These are phyloP conservation scores for Pinus taeda DNA, from an alignment of 75 land plant species.

Conservation along the genomic window DNA sequence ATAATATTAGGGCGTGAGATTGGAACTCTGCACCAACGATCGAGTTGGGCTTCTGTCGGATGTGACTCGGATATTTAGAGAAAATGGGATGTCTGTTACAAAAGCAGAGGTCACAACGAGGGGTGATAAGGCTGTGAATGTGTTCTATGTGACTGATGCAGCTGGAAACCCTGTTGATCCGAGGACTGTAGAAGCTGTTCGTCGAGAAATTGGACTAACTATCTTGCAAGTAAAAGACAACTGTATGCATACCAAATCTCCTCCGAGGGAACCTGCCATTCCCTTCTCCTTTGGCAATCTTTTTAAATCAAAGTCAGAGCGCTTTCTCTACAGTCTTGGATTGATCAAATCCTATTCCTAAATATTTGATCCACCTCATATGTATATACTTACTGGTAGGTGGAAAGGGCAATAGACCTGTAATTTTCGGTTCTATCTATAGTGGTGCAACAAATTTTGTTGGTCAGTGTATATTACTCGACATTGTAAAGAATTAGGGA, in stretches of 20 bases:
- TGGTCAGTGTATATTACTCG: too few species aligned
- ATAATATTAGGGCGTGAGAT: slow-evolving; percentile 61
- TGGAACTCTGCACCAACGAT: slow-evolving; percentile 72
- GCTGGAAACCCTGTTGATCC: slow-evolving; percentile 50
- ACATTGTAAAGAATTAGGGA: too few species aligned
- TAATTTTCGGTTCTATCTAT: too few species aligned
- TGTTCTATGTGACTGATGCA: slow-evolving; percentile 77
- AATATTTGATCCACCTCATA: not conserved
- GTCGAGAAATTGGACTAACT: slow-evolving; percentile 41
- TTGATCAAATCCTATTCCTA: slow-evolving; percentile 42
- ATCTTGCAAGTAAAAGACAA: slow-evolving; percentile 42
- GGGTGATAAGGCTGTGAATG: slow-evolving; percentile 46
- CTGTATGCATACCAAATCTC: slow-evolving; percentile 12
- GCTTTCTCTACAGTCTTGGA: slow-evolving; percentile 49
- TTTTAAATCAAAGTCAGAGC: slow-evolving; percentile 22
- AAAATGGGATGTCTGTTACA: slow-evolving; percentile 82
- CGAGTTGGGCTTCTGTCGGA: slow-evolving; percentile 69
- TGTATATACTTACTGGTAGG: too few species aligned
- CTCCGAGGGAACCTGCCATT: slow-evolving; percentile 14
- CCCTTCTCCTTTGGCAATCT: slow-evolving; percentile 42
- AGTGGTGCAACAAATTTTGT: too few species aligned
- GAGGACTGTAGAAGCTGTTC: slow-evolving; percentile 57
- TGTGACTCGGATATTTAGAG: slow-evolving; percentile 81
- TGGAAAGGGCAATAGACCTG: too few species aligned
- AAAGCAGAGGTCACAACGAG: slow-evolving; percentile 77